Evolutionary conservation across 2,329 filamentous ascomycete species (phyloP), one percentile per base, ranked within the genome.

Genomic region (Bimuria novae-zelandiae): DNA sequence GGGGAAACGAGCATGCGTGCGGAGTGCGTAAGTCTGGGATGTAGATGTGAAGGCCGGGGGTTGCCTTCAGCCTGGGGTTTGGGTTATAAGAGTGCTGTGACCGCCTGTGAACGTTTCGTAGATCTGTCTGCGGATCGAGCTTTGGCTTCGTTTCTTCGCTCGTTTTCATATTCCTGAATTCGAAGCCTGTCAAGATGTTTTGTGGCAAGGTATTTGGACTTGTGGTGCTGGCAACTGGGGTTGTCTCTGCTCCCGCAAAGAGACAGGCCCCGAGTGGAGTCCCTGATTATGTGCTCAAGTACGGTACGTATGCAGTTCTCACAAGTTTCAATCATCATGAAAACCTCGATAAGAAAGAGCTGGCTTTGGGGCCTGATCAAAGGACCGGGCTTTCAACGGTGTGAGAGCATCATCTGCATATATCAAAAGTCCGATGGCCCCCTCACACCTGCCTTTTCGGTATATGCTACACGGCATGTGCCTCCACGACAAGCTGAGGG

Each of bases 251-350:
- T 12, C 65, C 68, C 1, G 48, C 61, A n/a, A 46, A 60, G 29
- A 58, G 64, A 43, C 66, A 69, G 22, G 60, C 53, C 12, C 67
- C 62, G 17, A 45, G 33, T 39, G 59, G 62, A n/a, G 62, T 75
- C 0, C 73, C 73, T 11, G 65, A 70, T 21, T 76, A 68, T 60
- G 71, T 75, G 0, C 19, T 75, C 12, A 73, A 70, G 43, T 75
- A 75, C 64, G 73, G 73, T 75, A 47, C 43, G 68, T 56, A 46
- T 10, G 14, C 14, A 8, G 8, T 30, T 27, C 17, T 27, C 22
- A 17, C 3, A 27, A 14, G 8, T 11, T n/a, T 41, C 14, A 16
- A 17, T 36, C n/a, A 36, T n/a, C n/a, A n/a, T n/a, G n/a, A n/a
- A n/a, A n/a, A n/a, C n/a, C n/a, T n/a, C n/a, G n/a, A n/a, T n/a